These are phyloP conservation scores for Yarrowia phangngaensis DNA, from an alignment of 805 yeast species.

Conservation along the genomic window DNA sequence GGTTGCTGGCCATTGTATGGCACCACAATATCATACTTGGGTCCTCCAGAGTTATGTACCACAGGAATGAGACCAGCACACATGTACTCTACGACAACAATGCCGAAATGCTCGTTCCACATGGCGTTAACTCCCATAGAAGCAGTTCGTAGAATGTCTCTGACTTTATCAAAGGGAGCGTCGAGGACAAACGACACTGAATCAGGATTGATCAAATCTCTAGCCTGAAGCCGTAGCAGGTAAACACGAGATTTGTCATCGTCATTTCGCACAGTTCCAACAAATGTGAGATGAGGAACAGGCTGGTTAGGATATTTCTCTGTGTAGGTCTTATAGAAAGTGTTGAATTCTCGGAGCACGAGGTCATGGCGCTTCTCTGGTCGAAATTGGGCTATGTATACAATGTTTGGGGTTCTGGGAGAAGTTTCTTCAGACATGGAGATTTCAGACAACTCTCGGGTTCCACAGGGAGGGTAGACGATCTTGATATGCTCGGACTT, in stretches of 20 bases:
- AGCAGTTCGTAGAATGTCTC: conserved; percentile 50
- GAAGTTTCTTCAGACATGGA: conserved; percentile 32
- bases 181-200: conserved; percentile 61
- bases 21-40: conserved; percentile 77
- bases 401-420: conserved; percentile 37
- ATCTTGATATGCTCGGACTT: conserved; percentile 43
- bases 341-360: conserved; percentile 59
- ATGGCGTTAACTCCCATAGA: conserved; percentile 85
- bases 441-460: conserved; percentile 48
- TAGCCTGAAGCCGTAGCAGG: conserved; percentile 46
- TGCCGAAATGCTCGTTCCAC: conserved; percentile 99
- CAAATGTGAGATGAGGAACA: conserved; percentile 59
- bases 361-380: conserved; percentile 89
- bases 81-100: conserved; percentile 90
- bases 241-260: conserved; percentile 61
- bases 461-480: conserved; percentile 87
- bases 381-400: conserved; percentile 86
- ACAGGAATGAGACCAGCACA: conserved; percentile 83
- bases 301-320: conserved; percentile 31
- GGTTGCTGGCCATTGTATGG: conserved; percentile 40
- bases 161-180: conserved; percentile 63
- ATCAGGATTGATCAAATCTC: conserved; percentile 42
- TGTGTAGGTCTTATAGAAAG: conserved; percentile 44
- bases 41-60: conserved; percentile 95
- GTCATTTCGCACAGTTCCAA: conserved; percentile 78